These are phyloP conservation scores for Cubamyces lactineus DNA, from an alignment of 768 basidiomycete species.

Conservation along the genomic window DNA sequence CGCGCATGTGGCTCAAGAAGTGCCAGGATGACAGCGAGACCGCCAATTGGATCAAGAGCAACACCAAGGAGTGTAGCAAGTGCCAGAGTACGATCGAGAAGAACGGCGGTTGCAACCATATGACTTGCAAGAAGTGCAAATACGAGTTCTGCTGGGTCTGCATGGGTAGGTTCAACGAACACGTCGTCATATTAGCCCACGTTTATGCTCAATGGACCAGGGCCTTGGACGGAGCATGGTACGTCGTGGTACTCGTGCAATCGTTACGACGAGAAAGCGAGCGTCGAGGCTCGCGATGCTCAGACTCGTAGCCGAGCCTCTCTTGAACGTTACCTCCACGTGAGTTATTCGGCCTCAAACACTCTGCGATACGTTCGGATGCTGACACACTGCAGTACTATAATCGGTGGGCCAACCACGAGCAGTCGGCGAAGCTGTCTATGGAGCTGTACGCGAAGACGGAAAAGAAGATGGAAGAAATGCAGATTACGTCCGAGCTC, in stretches of 20 bases:
- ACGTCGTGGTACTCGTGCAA: constrained; percentile 99
- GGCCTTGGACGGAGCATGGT: constrained; percentile 96
- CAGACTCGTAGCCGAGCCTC: constrained; percentile 90
- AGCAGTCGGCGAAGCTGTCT: constrained; percentile 97
- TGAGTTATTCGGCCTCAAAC: constrained; percentile 43
- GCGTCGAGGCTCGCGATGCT: constrained; percentile 86
- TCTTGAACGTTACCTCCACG: constrained; percentile 94
- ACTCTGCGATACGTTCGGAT: background rate
- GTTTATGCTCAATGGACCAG: constrained; percentile 38
- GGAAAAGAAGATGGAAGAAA: constrained; percentile 99
- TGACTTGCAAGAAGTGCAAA: constrained; percentile 99
- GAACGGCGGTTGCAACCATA: constrained; percentile 99
- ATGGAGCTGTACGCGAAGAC: constrained; percentile 91
- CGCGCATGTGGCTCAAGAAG: constrained; percentile 95
- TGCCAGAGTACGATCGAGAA: constrained; percentile 99
- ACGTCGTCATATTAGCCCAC: background rate
- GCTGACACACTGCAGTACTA: constrained; percentile 70
- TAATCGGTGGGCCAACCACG: constrained; percentile 99
- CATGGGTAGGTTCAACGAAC: constrained; percentile 65
- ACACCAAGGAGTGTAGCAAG: constrained; percentile 96
- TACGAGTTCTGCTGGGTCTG: constrained; percentile 99
- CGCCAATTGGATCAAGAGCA: constrained; percentile 99
- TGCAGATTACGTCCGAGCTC: constrained; percentile 89
- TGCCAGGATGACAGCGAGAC: constrained; percentile 98
- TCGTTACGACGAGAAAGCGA: constrained; percentile 91